Evolutionary conservation across 257 asterid genomes (phyloP).

Genomic region (Gentiana macrophylla): DNA sequence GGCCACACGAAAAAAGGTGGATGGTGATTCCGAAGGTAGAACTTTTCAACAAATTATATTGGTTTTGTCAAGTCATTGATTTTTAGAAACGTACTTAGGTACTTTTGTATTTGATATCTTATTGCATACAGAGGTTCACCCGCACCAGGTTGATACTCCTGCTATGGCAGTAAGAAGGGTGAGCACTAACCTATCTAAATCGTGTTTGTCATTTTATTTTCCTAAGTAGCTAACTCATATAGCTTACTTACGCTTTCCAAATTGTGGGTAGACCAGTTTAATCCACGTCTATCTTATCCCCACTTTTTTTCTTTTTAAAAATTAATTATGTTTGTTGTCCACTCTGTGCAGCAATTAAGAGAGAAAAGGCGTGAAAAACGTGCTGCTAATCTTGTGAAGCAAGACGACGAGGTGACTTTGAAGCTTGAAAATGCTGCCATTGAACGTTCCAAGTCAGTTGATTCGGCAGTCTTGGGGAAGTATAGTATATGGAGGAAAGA

Average conservation of each 20-base stretch:
- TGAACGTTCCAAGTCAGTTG: conserved; percentile 89
- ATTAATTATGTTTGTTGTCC: conserved; percentile 9
- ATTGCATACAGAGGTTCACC: conserved; percentile 43
- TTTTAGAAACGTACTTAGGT: neutral
- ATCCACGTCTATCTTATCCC: no score
- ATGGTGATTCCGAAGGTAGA: conserved; percentile 39
- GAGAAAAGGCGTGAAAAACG: conserved; percentile 71
- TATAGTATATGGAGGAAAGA: conserved; percentile 97
- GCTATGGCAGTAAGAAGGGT: conserved; percentile 67
- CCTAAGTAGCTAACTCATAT: no score
- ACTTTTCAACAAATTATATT: conserved; percentile 4
- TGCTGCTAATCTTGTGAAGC: conserved; percentile 74
- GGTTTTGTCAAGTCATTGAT: conserved; percentile 4
- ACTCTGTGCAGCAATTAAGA: conserved; percentile 67
- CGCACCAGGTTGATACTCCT: conserved; percentile 44
- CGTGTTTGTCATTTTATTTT: neutral
- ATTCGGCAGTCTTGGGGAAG: conserved; percentile 90
- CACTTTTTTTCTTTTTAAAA: neutral
- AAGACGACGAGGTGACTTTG: conserved; percentile 67
- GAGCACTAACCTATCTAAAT: conserved; percentile 15
- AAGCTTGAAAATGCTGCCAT: conserved; percentile 96
- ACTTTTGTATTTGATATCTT: conserved; percentile 9
- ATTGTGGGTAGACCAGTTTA: no score
- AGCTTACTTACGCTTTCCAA: no score
- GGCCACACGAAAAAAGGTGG: conserved; percentile 33